These are phyloP conservation scores for Microbotryum intermedium DNA, from an alignment of 1,284 basidiomycete genomes.

Conservation along the genomic window DNA sequence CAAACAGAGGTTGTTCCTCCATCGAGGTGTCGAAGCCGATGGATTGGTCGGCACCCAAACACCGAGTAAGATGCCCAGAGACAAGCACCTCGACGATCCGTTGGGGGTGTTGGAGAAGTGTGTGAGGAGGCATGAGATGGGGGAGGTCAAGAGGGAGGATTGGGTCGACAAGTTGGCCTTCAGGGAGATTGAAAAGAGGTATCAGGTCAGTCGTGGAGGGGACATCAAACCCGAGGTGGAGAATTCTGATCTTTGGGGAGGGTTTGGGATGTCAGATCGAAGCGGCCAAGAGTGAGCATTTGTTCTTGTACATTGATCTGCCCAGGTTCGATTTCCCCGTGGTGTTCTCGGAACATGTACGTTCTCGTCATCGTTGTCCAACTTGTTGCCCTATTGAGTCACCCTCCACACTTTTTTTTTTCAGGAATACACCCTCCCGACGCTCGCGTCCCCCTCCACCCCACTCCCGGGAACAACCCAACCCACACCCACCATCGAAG, in stretches of 20 bases:
- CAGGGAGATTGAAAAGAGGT: constrained; percentile 84
- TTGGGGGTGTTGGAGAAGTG: constrained; percentile 93
- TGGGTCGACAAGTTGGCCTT: constrained; percentile 94
- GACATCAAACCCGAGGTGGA: too few species aligned
- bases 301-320: constrained; percentile 89
- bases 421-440: constrained; percentile 37
- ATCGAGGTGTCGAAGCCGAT: constrained; percentile 76
- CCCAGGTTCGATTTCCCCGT: constrained; percentile 97
- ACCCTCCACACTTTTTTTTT: constrained; percentile 34
- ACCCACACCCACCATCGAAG: constrained; percentile 2
- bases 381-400: too few species aligned
- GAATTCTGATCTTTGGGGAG: not conserved
- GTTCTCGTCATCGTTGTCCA: too few species aligned
- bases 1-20: constrained; percentile 78
- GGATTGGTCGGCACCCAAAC: constrained; percentile 70
- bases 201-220: constrained; percentile 41
- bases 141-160: constrained; percentile 84
- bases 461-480: constrained; percentile 22
- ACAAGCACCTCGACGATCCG: constrained; percentile 53
- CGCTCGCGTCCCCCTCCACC: constrained; percentile 36
- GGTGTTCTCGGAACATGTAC: constrained; percentile 81
- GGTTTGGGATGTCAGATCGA: constrained; percentile 54
- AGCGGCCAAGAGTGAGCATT: constrained; percentile 74
- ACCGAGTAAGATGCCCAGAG: constrained; percentile 65
- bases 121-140: constrained; percentile 91